These are phyloP conservation scores for Phytopythium ostracodes DNA, from an alignment of 352 stramenopile genomes.

Conservation along the genomic window DNA sequence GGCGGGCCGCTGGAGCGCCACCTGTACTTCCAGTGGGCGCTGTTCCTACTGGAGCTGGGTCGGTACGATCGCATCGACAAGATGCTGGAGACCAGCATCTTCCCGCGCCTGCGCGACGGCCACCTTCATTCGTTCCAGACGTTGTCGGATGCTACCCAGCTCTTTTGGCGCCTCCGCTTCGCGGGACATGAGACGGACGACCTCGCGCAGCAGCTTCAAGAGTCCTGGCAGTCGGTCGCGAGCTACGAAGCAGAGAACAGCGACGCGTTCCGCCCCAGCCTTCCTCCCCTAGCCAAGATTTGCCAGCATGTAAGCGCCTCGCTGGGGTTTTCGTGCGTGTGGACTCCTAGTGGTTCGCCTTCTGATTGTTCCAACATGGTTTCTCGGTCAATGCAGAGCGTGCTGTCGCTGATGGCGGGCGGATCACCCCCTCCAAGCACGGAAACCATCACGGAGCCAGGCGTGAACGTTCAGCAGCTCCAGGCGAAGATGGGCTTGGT, in stretches of 20 bases:
- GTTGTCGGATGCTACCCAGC: conserved; percentile 71
- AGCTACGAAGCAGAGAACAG: background rate
- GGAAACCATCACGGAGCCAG: conserved; percentile 14
- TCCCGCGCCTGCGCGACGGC: conserved; percentile 38
- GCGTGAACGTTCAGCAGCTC: conserved; percentile 37
- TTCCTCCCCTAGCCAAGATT: conserved; percentile 8
- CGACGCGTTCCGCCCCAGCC: background rate
- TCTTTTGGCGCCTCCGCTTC: conserved; percentile 84
- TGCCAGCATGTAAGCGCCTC: conserved; percentile 41
- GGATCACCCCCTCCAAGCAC: conserved; percentile 20
- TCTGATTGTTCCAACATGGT: no score
- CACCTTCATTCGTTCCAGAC: conserved; percentile 40
- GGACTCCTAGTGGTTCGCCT: background rate
- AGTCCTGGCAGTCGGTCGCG: conserved; percentile 35
- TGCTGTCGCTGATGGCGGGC: conserved; percentile 46
- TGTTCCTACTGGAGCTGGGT: conserved; percentile 78
- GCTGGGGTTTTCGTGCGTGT: background rate
- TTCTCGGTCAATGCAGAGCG: conserved; percentile 28
- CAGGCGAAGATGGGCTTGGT: conserved; percentile 31
- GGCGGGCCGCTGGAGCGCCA: conserved; percentile 64
- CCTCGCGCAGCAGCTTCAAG: conserved; percentile 51
- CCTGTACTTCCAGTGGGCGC: conserved; percentile 79
- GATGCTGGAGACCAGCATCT: conserved; percentile 74
- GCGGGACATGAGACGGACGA: conserved; percentile 51
- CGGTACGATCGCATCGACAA: conserved; percentile 81